Conservation (phyloP, 345 rosid genomes). For the Citropsis articulata region DNA sequence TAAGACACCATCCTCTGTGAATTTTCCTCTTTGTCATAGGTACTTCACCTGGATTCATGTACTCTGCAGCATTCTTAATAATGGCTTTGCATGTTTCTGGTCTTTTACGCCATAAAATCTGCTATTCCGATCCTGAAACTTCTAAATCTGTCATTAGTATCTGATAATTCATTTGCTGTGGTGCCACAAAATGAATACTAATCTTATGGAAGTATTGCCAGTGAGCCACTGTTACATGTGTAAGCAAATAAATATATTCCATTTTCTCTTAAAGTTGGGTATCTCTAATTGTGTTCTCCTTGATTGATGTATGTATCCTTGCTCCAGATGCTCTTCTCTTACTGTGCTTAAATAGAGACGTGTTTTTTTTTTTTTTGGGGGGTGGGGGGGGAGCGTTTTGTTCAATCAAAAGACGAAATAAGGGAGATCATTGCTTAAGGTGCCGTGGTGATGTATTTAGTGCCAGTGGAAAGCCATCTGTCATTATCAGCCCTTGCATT, state of each 20-base stretch:
- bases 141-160: too few species aligned
- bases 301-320: too few species aligned
- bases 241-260: neutral
- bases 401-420: neutral
- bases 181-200: neutral
- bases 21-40: neutral
- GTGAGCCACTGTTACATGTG: neutral
- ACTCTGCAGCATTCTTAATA: neutral
- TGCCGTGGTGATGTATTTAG: too few species aligned
- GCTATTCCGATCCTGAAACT: too few species aligned
- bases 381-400: neutral
- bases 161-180: neutral
- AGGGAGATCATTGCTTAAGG: neutral
- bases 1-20: neutral
- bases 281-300: too few species aligned
- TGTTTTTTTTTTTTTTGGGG: too few species aligned
- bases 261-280: too few species aligned
- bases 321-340: too few species aligned
- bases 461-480: neutral
- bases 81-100: neutral
- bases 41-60: neutral
- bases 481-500: neutral
- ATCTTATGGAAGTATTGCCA: neutral
- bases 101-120: too few species aligned
- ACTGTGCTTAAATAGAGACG: too few species aligned